Base-by-base conservation (phyloP, 2,329 filamentous ascomycete species). In the Hymenoscyphus fraxineus region DNA sequence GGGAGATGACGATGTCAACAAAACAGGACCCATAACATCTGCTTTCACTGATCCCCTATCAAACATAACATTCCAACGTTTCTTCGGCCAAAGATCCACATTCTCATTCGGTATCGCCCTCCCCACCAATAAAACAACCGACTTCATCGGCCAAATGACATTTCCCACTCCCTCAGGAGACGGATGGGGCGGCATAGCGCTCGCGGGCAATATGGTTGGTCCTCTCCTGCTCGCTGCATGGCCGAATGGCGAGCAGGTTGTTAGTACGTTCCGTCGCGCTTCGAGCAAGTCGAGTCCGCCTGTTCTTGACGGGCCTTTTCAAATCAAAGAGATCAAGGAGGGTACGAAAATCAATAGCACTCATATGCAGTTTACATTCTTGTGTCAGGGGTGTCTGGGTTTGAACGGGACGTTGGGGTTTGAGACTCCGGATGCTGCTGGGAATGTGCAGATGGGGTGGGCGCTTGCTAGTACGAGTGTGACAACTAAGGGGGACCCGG, bases 61-160 rank as follows among this genome's bases (percentile, higher is more conserved):
- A 0, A 75, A 74, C 10, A 74, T 78, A 38, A 64, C 67, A 0
- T 77, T 79, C 69, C 73, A 78, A 68, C 73, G 75, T 22, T 79
- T 78, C 69, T 76, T 78, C 63, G 77, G 78, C 39, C 75, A 77
- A 32, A 63, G 72, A 22, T 78, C 78, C 1, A 73, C 74, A 27
- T 81, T 77, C 66, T 75, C 66, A 9, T 77, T 82, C 58, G 80
- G 77, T 64, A 75, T 82, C 58, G 79, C 80, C 6, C 74, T 82
- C 1, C 79, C 79, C 3, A 71, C 77, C 55, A 74, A 73, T 10
- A 74, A 77, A 0, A 75, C 67, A 13, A 77, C 69, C 56, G 79
- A 80, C 63, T 80, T 82, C 72, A 81, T 82, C 59, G 80, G 78
- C 7, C 81, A 82, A 65, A 75, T 83, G 13, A 76, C 78, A 19